Percentiles rank a stretch among this genome's conserved stretches.
These are phyloP conservation scores for Spergularia azorica DNA, from an alignment of 179 eudicot species.

Conservation along the genomic window DNA sequence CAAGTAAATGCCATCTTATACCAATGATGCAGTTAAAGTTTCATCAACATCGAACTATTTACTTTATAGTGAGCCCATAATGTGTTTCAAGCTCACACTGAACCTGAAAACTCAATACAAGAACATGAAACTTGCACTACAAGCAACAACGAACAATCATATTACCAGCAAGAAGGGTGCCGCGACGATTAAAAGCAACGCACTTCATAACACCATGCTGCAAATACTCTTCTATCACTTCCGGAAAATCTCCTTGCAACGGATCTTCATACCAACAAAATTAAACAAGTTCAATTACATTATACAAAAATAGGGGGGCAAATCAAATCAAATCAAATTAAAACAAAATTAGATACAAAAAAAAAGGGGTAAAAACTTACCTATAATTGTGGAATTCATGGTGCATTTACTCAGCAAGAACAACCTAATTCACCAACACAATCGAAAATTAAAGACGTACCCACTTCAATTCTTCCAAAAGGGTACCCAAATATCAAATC, in stretches of 20 bases:
- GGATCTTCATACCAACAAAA: slow-evolving; percentile 58
- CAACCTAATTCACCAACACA: slow-evolving; percentile 8
- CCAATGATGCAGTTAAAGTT: background rate
- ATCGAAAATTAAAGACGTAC: background rate
- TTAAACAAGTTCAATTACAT: background rate
- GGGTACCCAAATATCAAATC: background rate
- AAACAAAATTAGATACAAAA: background rate
- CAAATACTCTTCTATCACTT: slow-evolving; percentile 93
- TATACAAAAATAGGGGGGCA: background rate
- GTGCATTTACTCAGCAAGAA: slow-evolving; percentile 12
- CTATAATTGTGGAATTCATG: slow-evolving; percentile 21
- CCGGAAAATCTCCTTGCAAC: slow-evolving; percentile 95
- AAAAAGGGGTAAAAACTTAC: background rate
- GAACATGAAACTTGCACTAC: background rate
- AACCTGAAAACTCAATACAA: background rate
- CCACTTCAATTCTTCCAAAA: slow-evolving; percentile 5
- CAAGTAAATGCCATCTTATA: background rate
- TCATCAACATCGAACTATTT: background rate
- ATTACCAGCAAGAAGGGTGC: slow-evolving; percentile 97
- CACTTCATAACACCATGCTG: slow-evolving; percentile 92
- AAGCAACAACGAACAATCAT: background rate
- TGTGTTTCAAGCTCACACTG: slow-evolving; percentile 2
- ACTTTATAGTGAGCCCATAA: background rate
- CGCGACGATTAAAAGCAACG: slow-evolving; percentile 93
- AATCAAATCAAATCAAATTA: background rate